Evolutionary conservation across 305 asterid genomes (phyloP).

Genomic region (Rubia tinctorum): DNA sequence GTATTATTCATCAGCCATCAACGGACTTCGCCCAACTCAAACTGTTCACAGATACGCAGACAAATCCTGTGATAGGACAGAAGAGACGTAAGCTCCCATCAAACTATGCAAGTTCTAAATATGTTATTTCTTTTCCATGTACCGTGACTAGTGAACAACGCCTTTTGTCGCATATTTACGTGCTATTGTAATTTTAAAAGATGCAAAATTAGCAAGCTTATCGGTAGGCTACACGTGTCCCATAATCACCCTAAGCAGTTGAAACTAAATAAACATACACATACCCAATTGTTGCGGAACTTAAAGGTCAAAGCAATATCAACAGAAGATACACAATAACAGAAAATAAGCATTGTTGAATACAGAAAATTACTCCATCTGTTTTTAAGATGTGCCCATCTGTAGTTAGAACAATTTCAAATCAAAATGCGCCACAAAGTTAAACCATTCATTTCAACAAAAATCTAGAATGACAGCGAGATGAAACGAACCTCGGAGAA

Average conservation of each 20-base stretch:
- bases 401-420: neutral
- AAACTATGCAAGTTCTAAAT: neutral
- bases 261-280: neutral
- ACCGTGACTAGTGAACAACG: neutral
- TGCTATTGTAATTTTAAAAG: neutral
- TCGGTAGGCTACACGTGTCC: neutral
- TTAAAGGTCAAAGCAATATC: neutral
- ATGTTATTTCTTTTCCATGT: neutral
- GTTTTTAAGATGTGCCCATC: neutral
- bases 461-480: neutral
- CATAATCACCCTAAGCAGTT: neutral
- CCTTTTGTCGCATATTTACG: neutral
- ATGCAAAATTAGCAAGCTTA: neutral
- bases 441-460: neutral
- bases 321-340: neutral
- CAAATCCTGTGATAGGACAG: neutral
- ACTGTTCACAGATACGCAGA: neutral
- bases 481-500: slow-evolving; percentile 32
- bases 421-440: neutral
- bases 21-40: neutral
- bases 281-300: neutral
- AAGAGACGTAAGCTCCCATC: neutral
- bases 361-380: neutral
- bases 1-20: neutral
- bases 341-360: neutral